Evolutionary conservation across 1,284 basidiomycete genomes (phyloP).

Genomic region (Cryptococcus neoformans): DNA sequence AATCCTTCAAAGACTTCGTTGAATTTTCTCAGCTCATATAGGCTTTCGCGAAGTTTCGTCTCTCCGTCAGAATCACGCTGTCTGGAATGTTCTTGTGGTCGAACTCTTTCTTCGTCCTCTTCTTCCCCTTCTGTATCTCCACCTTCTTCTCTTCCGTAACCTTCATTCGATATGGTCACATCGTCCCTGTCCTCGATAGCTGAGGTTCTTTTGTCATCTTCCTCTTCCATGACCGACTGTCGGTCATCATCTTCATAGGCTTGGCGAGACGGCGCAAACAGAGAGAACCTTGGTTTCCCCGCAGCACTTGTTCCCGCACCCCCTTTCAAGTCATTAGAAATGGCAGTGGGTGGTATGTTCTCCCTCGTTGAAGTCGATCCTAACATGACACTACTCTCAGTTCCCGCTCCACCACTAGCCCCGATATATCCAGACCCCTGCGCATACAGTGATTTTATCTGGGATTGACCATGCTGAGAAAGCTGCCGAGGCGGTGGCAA

Average conservation of each 20-base stretch:
- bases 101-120: neutral
- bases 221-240: neutral
- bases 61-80: constrained; percentile 16
- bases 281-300: constrained; percentile 13
- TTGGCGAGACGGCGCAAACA: constrained; percentile 7
- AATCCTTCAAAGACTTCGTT: constrained; percentile 47
- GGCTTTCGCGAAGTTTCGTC: constrained; percentile 33
- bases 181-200: too few relatives aligned
- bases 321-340: too few relatives aligned
- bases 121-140: neutral
- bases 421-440: too few relatives aligned
- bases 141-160: neutral
- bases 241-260: neutral
- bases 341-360: too few relatives aligned
- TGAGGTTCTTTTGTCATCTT: neutral
- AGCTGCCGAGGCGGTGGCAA: neutral
- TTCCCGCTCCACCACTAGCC: too few relatives aligned
- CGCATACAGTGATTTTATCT: too few relatives aligned
- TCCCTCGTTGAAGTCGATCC: too few relatives aligned
- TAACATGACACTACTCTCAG: too few relatives aligned
- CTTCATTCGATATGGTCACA: too few relatives aligned
- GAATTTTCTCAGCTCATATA: constrained; percentile 45
- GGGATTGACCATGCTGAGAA: too few relatives aligned
- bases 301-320: neutral
- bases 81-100: neutral